phyloP scores from a whole-genome alignment of 2,329 filamentous ascomycete species.

The Alternaria dauci region DNA sequence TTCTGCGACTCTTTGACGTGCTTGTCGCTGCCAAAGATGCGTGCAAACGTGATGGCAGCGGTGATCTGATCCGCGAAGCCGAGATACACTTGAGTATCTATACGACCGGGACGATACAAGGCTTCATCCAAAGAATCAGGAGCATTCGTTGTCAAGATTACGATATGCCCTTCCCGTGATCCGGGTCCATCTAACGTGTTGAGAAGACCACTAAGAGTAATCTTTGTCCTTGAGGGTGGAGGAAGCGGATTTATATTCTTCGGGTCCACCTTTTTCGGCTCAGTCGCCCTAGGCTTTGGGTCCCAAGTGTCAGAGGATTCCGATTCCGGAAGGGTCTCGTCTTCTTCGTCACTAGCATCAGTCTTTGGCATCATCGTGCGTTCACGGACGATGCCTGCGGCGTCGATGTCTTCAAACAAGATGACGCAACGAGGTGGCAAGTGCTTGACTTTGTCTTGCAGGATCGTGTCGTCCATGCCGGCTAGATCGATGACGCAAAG shows the following conservation, averaged over 20 bases:
- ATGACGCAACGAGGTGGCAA: background rate
- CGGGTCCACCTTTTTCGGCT: background rate
- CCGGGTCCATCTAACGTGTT: conserved; percentile 3
- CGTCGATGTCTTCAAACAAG: background rate
- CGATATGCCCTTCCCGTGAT: background rate
- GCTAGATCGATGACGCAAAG: conserved; percentile 11
- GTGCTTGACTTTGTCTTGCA: background rate
- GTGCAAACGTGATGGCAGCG: background rate
- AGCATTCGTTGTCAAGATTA: conserved; percentile 7
- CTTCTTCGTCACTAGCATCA: background rate
- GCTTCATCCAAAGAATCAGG: conserved; percentile 2
- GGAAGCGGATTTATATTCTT: background rate
- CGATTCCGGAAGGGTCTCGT: background rate
- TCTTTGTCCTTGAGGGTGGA: background rate
- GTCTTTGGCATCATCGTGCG: background rate
- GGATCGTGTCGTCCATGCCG: background rate
- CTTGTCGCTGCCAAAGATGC: background rate
- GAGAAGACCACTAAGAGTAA: conserved; percentile 6
- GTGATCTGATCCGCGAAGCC: background rate
- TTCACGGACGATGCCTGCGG: background rate
- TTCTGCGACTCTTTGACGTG: background rate
- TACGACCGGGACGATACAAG: background rate
- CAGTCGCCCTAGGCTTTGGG: background rate
- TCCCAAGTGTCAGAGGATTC: background rate
- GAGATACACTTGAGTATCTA: background rate